Conservation (phyloP, 176 grass and related monocot genomes). For the Tillandsia fasciculata region DNA sequence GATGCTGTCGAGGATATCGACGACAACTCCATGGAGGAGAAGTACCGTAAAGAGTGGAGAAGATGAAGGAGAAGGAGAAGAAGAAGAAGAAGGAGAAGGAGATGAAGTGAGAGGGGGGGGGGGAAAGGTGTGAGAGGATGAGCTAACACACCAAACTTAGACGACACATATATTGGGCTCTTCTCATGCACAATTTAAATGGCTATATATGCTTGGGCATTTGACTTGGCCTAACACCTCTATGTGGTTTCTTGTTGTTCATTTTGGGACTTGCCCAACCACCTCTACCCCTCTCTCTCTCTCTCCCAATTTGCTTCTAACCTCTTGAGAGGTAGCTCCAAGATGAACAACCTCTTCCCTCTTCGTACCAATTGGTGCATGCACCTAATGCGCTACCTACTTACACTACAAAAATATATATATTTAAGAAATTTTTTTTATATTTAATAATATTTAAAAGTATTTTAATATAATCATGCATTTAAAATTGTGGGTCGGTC, state of each 20-base stretch:
- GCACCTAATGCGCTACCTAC: too few species aligned
- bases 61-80: not conserved
- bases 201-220: constrained; percentile 7
- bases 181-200: constrained; percentile 5
- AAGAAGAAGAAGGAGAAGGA: not conserved
- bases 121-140: constrained; percentile 34
- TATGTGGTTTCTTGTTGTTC: constrained; percentile 13
- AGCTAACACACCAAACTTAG: constrained; percentile 61
- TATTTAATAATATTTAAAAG: too few species aligned
- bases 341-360: too few species aligned
- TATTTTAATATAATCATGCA: too few species aligned
- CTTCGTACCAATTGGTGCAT: too few species aligned
- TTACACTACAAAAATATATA: too few species aligned
- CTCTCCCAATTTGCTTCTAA: not conserved
- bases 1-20: constrained; percentile 3
- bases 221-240: constrained; percentile 16
- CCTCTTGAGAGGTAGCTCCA: too few species aligned
- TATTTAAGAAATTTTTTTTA: too few species aligned
- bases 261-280: not conserved
- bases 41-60: not conserved
- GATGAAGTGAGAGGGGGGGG: constrained; percentile 2
- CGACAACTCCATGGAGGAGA: constrained; percentile 38
- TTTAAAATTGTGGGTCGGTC: too few species aligned
- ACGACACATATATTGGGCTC: not conserved
- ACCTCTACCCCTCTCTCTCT: constrained; percentile 1